phyloP scores from a whole-genome alignment of 23 red algal species.

The Gracilaria domingensis region DNA sequence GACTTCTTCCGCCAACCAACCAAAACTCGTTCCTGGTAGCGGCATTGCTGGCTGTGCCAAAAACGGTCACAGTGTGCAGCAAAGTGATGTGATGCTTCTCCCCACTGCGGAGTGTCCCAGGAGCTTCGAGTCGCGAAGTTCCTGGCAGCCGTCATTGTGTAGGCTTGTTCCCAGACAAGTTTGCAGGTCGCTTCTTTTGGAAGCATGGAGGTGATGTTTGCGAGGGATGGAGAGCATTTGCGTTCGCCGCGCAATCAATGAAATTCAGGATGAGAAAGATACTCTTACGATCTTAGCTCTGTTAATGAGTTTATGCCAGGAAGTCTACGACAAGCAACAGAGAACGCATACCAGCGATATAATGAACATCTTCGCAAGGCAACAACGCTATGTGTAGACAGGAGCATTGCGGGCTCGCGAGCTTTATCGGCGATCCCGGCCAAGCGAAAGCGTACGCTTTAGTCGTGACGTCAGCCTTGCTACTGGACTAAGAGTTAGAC shows the following conservation, averaged over 20 bases:
- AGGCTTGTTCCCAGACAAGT: no score
- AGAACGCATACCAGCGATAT: neutral
- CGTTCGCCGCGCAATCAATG: no score
- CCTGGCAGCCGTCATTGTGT: no score
- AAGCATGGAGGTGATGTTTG: no score
- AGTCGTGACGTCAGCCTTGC: constrained; percentile 20
- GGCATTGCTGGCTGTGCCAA: neutral
- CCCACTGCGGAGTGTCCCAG: no score
- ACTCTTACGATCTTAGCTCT: no score
- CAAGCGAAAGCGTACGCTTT: constrained; percentile 27
- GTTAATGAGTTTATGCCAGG: neutral
- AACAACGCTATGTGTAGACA: neutral
- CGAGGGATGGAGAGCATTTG: no score
- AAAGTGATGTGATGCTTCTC: no score
- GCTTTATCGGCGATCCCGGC: neutral
- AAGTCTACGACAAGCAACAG: neutral
- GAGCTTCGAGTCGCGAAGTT: no score
- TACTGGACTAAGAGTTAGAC: neutral
- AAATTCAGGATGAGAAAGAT: no score
- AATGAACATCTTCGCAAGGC: neutral
- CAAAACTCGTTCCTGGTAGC: neutral
- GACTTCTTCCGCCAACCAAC: neutral
- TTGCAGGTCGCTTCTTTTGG: no score
- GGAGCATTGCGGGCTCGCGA: neutral
- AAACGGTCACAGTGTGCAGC: neutral